phyloP scores from a whole-genome alignment of 2,329 filamentous ascomycete genomes.

The Fusarium lyarnte region DNA sequence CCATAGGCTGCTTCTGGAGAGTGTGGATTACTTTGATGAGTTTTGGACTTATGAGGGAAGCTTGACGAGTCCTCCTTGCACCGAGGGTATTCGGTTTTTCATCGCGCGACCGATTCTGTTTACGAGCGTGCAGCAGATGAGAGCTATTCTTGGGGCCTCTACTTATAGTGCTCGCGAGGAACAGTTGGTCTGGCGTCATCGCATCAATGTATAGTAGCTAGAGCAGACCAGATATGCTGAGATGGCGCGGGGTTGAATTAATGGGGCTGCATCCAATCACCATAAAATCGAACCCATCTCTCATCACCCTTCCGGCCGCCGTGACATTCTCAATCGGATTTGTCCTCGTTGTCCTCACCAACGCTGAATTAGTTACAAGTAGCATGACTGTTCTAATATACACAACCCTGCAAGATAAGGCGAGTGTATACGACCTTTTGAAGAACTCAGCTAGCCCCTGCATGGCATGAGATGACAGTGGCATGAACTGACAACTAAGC shows the following conservation, averaged over 20 bases:
- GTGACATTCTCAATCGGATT: no score
- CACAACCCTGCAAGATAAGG: no score
- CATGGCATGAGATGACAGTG: no score
- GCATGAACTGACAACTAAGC: no score
- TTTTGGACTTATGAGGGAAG: constrained; percentile 37
- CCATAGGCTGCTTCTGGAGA: constrained; percentile 16
- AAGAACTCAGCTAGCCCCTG: no score
- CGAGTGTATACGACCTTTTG: no score
- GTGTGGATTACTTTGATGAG: constrained; percentile 27
- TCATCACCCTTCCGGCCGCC: background rate
- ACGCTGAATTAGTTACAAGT: no score
- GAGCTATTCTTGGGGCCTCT: constrained; percentile 27
- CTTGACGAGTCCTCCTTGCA: constrained; percentile 33
- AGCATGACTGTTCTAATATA: no score
- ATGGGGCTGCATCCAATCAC: accelerated
- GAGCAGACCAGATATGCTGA: accelerated
- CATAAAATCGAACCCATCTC: background rate
- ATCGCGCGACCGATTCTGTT: constrained; percentile 29
- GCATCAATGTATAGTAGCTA: constrained; percentile 12
- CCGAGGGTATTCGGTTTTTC: constrained; percentile 29
- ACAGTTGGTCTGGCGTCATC: constrained; percentile 32
- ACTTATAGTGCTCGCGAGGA: constrained; percentile 31
- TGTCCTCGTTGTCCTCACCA: no score
- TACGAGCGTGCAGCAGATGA: constrained; percentile 32
- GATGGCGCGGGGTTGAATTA: accelerated